Percentiles rank a stretch among this genome's conserved stretches.
Evolutionary conservation across 306 rosid genomes (phyloP).

Genomic region (Pueraria montana): DNA sequence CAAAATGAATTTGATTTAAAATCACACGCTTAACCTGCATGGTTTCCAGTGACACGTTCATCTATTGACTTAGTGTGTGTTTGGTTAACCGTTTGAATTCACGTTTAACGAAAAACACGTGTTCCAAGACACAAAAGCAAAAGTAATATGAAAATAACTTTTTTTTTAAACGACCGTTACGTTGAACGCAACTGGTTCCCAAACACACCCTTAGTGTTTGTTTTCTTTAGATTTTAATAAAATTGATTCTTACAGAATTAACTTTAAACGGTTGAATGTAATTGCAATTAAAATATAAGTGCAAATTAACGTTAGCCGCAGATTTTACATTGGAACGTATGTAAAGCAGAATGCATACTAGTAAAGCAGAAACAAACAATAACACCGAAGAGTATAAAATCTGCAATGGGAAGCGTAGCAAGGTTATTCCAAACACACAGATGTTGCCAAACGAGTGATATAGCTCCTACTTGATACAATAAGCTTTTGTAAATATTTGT

Average conservation of each 20-base stretch:
- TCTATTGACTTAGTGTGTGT: background rate
- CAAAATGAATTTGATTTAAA: too few species aligned
- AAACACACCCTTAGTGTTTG: background rate
- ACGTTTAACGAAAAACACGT: too few species aligned
- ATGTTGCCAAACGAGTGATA: constrained; percentile 48
- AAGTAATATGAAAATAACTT: too few species aligned
- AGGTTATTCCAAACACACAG: constrained; percentile 52
- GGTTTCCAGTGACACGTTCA: background rate
- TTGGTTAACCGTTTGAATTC: too few species aligned
- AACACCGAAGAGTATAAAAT: constrained; percentile 37
- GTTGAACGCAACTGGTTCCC: too few species aligned
- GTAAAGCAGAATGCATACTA: constrained; percentile 44
- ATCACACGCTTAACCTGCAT: background rate
- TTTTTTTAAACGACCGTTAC: too few species aligned
- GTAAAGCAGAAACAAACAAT: constrained; percentile 36
- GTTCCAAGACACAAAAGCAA: too few species aligned
- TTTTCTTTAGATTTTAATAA: background rate
- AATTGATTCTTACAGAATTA: background rate
- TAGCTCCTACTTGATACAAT: background rate
- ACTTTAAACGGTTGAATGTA: background rate
- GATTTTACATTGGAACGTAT: background rate
- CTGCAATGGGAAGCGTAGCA: constrained; percentile 42
- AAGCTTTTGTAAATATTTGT: constrained; percentile 24
- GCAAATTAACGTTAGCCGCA: background rate
- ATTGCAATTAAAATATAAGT: background rate